A percentile compares a stretch with the other conserved stretches of the same genome.
Evolutionary conservation across 352 stramenopile genomes (phyloP).

Genomic region (Phytopythium litorale): DNA sequence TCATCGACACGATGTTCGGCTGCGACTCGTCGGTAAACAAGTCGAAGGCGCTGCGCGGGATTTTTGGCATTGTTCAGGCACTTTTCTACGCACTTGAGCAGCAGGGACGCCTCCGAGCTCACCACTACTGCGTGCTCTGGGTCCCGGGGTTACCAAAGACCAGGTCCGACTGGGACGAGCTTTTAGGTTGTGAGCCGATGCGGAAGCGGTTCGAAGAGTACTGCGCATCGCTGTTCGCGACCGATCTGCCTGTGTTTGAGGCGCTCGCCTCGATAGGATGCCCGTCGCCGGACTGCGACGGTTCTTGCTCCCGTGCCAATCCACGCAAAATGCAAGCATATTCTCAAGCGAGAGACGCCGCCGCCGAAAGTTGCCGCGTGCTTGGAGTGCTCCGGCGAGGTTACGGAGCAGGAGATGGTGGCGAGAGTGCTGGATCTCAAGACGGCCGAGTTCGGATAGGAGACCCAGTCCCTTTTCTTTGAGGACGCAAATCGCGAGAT

Average conservation of each 20-base stretch:
- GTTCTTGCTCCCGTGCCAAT: neutral
- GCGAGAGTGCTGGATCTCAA: conserved; percentile 1
- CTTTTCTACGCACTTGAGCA: conserved; percentile 21
- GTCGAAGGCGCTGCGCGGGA: conserved; percentile 13
- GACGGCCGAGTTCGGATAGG: conserved; percentile 9
- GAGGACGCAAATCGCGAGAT: conserved; percentile 6
- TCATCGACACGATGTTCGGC: conserved; percentile 8
- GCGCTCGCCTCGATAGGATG: no score
- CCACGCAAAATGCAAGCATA: neutral
- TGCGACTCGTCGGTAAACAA: conserved; percentile 12
- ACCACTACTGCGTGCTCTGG: conserved; percentile 23
- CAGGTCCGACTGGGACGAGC: conserved; percentile 15
- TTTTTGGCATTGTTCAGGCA: conserved; percentile 17
- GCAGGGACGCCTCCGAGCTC: conserved; percentile 15
- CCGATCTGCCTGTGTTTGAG: conserved; percentile 9
- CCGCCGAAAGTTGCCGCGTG: conserved; percentile 3
- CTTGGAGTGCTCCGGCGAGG: conserved; percentile 1
- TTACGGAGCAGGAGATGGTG: conserved; percentile 7
- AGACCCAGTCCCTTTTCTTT: conserved; percentile 5
- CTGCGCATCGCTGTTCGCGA: conserved; percentile 19
- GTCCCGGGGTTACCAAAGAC: conserved; percentile 19
- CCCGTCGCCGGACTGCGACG: no score
- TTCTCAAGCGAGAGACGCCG: no score
- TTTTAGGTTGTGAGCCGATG: conserved; percentile 4
- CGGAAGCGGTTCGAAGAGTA: conserved; percentile 13